A percentile compares a stretch with the other conserved stretches of the same genome.
These are phyloP conservation scores for Panaeolus cyanescens DNA, from an alignment of 768 basidiomycete genomes.

Conservation along the genomic window DNA sequence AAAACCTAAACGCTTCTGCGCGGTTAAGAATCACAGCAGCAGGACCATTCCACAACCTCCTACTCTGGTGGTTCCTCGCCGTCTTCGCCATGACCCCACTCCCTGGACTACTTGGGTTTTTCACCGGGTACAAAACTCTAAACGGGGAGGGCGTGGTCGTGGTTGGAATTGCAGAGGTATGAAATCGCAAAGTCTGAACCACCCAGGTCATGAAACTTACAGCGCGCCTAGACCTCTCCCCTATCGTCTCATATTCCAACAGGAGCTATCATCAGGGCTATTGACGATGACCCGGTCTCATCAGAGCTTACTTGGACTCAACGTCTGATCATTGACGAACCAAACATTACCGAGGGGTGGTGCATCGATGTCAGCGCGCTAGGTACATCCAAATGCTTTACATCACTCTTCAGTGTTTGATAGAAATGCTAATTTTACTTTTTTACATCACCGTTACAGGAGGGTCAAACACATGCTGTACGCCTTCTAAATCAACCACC, in stretches of 20 bases:
- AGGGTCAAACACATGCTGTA: slow-evolving; percentile 26
- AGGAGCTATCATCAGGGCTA: slow-evolving; percentile 59
- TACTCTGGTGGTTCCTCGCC: slow-evolving; percentile 53
- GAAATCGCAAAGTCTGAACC: background rate
- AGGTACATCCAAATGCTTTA: slow-evolving; percentile 14
- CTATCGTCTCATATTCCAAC: slow-evolving; percentile 54
- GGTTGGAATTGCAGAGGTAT: slow-evolving; percentile 36
- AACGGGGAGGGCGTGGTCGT: slow-evolving; percentile 57
- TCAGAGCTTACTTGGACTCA: slow-evolving; percentile 40
- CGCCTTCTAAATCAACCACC: slow-evolving; percentile 14
- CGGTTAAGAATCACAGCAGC: slow-evolving; percentile 68
- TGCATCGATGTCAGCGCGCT: slow-evolving; percentile 42
- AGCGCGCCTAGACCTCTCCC: slow-evolving; percentile 53
- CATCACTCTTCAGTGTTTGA: background rate
- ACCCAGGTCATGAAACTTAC: background rate
- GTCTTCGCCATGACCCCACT: slow-evolving; percentile 26
- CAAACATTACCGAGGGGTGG: slow-evolving; percentile 52
- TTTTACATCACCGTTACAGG: slow-evolving; percentile 7
- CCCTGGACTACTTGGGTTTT: slow-evolving; percentile 29
- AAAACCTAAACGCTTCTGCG: slow-evolving; percentile 38
- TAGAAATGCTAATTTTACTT: background rate
- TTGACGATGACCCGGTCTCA: slow-evolving; percentile 64
- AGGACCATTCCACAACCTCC: slow-evolving; percentile 79
- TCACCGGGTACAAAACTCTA: slow-evolving; percentile 56
- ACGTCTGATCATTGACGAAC: slow-evolving; percentile 35